Evolutionary conservation across 2,329 filamentous ascomycete species (phyloP).

Genomic region (Dichotomopilus funicola): DNA sequence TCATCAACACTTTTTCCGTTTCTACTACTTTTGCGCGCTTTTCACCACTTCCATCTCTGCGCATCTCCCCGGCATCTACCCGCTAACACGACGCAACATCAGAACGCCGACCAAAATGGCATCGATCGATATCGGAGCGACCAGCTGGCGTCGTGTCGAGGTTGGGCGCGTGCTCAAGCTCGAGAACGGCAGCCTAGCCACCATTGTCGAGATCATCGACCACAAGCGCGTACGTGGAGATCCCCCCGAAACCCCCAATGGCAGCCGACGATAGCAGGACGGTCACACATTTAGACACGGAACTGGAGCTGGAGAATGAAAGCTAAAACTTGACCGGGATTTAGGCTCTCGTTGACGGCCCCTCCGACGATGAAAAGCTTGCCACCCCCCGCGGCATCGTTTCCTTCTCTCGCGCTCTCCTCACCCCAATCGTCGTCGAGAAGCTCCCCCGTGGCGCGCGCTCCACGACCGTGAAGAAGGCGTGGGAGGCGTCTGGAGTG

Average conservation of each 20-base stretch:
- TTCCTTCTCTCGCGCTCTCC: slow-evolving; percentile 73
- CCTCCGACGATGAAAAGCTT: slow-evolving; percentile 71
- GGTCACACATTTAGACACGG: no score
- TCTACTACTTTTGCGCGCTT: slow-evolving; percentile 12
- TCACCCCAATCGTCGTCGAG: slow-evolving; percentile 83
- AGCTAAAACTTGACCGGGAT: slow-evolving; percentile 27
- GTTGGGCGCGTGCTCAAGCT: slow-evolving; percentile 95
- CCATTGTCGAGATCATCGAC: slow-evolving; percentile 99
- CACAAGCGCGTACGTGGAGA: slow-evolving; percentile 92
- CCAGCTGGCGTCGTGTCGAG: slow-evolving; percentile 93
- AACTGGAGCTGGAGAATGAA: background rate
- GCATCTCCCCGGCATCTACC: slow-evolving; percentile 9
- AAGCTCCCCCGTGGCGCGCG: slow-evolving; percentile 81
- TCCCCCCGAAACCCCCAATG: slow-evolving; percentile 11
- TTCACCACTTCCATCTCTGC: slow-evolving; percentile 11
- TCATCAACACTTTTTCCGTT: slow-evolving; percentile 11
- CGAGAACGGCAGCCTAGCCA: slow-evolving; percentile 80
- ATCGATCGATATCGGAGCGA: slow-evolving; percentile 74
- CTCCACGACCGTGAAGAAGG: slow-evolving; percentile 73
- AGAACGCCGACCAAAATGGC: slow-evolving; percentile 54
- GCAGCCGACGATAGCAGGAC: slow-evolving; percentile 2
- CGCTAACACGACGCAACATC: slow-evolving; percentile 42
- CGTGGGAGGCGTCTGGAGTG: slow-evolving; percentile 87
- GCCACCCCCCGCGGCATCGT: slow-evolving; percentile 82
- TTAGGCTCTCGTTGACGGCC: slow-evolving; percentile 94